These are phyloP conservation scores for Nakaseomyces delphensis DNA, from an alignment of 1,139 yeast species.

Conservation along the genomic window DNA sequence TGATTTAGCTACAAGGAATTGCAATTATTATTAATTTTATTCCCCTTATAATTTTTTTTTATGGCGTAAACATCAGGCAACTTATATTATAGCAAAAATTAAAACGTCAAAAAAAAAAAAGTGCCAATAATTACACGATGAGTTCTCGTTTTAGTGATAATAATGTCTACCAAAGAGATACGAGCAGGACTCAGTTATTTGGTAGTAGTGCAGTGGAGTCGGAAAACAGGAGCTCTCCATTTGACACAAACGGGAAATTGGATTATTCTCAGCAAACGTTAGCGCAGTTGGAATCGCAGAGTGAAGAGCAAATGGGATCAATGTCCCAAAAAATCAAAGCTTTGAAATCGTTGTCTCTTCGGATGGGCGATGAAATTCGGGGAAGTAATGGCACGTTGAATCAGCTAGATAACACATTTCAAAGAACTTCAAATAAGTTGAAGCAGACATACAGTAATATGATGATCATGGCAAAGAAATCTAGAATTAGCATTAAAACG, in stretches of 20 bases:
- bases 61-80: too few species aligned
- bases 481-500: conserved; percentile 71
- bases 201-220: conserved; percentile 19
- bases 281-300: conserved; percentile 72
- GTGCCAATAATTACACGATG: background rate
- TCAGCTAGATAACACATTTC: conserved; percentile 45
- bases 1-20: too few species aligned
- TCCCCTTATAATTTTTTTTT: too few species aligned
- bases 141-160: conserved; percentile 11
- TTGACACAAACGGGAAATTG: conserved; percentile 16
- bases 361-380: conserved; percentile 80
- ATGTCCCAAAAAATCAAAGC: conserved; percentile 65
- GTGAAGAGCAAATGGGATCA: conserved; percentile 62
- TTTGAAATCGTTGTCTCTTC: conserved; percentile 60
- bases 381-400: conserved; percentile 57
- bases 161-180: conserved; percentile 25
- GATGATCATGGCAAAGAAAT: conserved; percentile 73
- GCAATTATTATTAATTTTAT: too few species aligned
- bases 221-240: conserved; percentile 20
- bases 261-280: conserved; percentile 43
- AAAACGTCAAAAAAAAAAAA: background rate
- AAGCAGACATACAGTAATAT: conserved; percentile 63
- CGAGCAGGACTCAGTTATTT: conserved; percentile 30
- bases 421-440: conserved; percentile 38
- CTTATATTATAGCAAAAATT: too few species aligned